phyloP scores from a whole-genome alignment of 345 rosid species.

The Turritis glabra region DNA sequence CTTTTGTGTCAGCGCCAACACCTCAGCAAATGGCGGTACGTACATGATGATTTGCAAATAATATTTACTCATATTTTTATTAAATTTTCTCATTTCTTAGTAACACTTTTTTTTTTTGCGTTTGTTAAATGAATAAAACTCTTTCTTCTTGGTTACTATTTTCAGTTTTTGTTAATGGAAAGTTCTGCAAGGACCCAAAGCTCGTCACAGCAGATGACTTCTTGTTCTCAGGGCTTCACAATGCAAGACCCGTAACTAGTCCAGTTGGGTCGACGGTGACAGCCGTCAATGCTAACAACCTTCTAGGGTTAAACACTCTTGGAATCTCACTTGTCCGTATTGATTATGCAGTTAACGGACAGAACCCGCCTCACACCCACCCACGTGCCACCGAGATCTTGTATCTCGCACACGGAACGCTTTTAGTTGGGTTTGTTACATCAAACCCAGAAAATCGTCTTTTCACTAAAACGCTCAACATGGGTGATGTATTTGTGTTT shows the following conservation, averaged over 20 bases:
- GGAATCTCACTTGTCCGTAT: conserved; percentile 34
- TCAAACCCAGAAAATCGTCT: conserved; percentile 29
- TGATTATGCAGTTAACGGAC: conserved; percentile 15
- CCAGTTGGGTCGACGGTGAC: background rate
- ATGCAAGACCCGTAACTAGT: background rate
- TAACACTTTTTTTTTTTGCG: too few species aligned
- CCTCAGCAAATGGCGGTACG: conserved; percentile 8
- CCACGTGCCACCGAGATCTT: conserved; percentile 43
- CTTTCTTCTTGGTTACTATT: background rate
- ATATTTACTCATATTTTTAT: background rate
- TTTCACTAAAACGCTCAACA: conserved; percentile 13
- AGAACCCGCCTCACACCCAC: conserved; percentile 37
- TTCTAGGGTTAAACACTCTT: conserved; percentile 34
- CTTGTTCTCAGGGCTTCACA: conserved; percentile 8
- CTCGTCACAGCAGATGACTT: conserved; percentile 20
- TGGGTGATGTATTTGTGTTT: conserved; percentile 25
- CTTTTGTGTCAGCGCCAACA: conserved; percentile 7
- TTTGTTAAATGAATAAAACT: too few species aligned
- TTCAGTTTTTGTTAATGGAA: conserved; percentile 31
- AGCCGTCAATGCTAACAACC: background rate
- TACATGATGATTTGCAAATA: background rate
- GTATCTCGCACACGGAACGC: conserved; percentile 14
- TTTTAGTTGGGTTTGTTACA: conserved; percentile 30
- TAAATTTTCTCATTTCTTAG: background rate
- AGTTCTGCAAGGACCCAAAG: conserved; percentile 34